Base-by-base conservation (phyloP, 164 flowering plant species). In the Chimonanthus praecox region DNA sequence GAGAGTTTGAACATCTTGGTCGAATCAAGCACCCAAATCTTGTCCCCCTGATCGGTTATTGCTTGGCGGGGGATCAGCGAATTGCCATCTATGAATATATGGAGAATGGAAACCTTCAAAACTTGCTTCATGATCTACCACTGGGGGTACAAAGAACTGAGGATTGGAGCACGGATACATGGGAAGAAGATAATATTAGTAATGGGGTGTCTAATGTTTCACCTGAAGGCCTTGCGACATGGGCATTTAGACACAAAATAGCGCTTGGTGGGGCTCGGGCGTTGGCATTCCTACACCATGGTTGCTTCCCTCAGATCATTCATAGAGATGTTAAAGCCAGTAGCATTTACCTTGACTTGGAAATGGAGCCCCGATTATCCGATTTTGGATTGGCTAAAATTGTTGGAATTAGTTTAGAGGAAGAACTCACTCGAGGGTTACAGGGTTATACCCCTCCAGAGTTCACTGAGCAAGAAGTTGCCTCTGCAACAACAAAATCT, bases 241-340 rank as follows among this genome's bases (percentile, higher is more conserved):
- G 98, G 98, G 73, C 84, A 73, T 90, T 89, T 72, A 81, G 97
- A 62, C 94, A 92, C 81, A 87, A 83, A 58, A 82, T 88, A 49
- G 96, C 92, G 2, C 88, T 92, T 10, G 94, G 94, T 49, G 88
- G 88, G 7, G 98, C 98, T 4, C 81, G 98, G n/a, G 94, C 94
- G 15, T 76, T 92, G 58, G 94, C 95, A 11, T 92, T 88, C 78
- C 90, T 92, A 58, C 97, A 92, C 83, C 97, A 92, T 68, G 98
- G 96, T n/a, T 91, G 96, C 83, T 89, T 84, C 10, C 92, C 96
- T 60, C 88, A 93, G 10, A 88, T 91, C 58, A 85, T 89, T 65
- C 98, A 92, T 73, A 78, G 94, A 72, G 94, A 90, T 49, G 87
- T 92, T 18, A 91, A 87, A 76, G 91, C 98, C 13, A 90, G 93